Evolutionary conservation across 2,329 filamentous ascomycete species (phyloP).

Genomic region (Fusarium protoensiforme): DNA sequence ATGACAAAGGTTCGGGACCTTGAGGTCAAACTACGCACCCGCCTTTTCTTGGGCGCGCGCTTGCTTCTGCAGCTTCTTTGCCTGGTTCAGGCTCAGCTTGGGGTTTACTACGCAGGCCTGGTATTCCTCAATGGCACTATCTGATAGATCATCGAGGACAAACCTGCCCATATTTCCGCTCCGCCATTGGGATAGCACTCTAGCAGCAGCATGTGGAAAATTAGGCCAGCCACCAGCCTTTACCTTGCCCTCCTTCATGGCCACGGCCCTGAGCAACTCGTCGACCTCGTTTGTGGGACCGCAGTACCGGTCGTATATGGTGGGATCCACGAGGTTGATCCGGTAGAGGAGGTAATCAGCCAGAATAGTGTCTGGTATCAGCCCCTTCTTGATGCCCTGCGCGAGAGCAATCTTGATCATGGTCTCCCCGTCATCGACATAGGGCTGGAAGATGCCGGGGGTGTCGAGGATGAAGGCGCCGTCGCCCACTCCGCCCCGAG

Average conservation of each 20-base stretch:
- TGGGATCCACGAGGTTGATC: conserved; percentile 75
- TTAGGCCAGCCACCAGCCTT: conserved; percentile 78
- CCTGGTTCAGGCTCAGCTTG: conserved; percentile 73
- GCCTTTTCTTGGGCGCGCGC: conserved; percentile 58
- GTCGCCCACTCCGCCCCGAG: conserved; percentile 57
- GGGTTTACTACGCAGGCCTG: conserved; percentile 59
- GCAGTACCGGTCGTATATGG: conserved; percentile 70
- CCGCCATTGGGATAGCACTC: conserved; percentile 86
- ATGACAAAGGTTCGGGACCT: background rate
- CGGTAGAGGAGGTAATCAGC: conserved; percentile 92
- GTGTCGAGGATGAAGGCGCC: conserved; percentile 91
- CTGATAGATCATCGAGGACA: conserved; percentile 79
- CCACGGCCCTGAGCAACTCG: conserved; percentile 76
- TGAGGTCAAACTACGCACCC: conserved; percentile 38
- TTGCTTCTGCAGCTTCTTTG: conserved; percentile 73
- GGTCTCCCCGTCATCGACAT: conserved; percentile 82
- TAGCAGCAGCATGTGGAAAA: conserved; percentile 78
- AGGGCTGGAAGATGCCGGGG: conserved; percentile 94
- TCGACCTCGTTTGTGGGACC: conserved; percentile 86
- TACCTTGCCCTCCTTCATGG: conserved; percentile 79
- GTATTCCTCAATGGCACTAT: conserved; percentile 64
- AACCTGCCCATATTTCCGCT: conserved; percentile 80
- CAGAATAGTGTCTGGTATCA: conserved; percentile 80
- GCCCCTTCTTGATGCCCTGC: conserved; percentile 88
- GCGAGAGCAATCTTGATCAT: conserved; percentile 97